Conservation (phyloP, 805 yeast species). For the Tetrapisispora iriomotensis region DNA sequence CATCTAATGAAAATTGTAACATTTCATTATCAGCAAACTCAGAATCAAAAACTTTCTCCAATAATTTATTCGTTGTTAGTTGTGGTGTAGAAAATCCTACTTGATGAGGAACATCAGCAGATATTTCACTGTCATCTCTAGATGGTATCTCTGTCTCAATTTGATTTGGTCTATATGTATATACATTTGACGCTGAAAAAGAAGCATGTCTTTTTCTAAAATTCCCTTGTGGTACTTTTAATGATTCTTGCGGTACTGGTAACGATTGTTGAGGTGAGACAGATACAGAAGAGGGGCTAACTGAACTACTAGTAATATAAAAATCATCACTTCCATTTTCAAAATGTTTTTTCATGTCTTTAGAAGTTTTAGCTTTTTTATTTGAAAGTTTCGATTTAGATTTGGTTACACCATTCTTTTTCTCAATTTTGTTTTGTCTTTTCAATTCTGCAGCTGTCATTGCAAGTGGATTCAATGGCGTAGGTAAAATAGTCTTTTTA, state of each 20-base stretch:
- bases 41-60: conserved; percentile 25
- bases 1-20: conserved; percentile 18
- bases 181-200: conserved; percentile 34
- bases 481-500: conserved; percentile 32
- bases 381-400: neutral
- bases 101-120: conserved; percentile 43
- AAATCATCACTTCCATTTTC: neutral
- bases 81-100: conserved; percentile 82
- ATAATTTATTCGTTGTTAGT: conserved; percentile 39
- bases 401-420: neutral
- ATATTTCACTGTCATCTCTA: conserved; percentile 4
- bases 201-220: conserved; percentile 33
- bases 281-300: neutral
- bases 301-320: neutral
- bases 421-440: conserved; percentile 6
- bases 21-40: conserved; percentile 21
- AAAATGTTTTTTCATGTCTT: neutral
- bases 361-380: neutral
- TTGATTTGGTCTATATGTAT: conserved; percentile 24
- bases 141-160: neutral
- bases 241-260: neutral
- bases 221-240: conserved; percentile 11
- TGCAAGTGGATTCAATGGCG: conserved; percentile 21
- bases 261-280: neutral
- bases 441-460: conserved; percentile 26